These are phyloP conservation scores for Inga leiocalycina DNA, from an alignment of 306 rosid species.

Conservation along the genomic window DNA sequence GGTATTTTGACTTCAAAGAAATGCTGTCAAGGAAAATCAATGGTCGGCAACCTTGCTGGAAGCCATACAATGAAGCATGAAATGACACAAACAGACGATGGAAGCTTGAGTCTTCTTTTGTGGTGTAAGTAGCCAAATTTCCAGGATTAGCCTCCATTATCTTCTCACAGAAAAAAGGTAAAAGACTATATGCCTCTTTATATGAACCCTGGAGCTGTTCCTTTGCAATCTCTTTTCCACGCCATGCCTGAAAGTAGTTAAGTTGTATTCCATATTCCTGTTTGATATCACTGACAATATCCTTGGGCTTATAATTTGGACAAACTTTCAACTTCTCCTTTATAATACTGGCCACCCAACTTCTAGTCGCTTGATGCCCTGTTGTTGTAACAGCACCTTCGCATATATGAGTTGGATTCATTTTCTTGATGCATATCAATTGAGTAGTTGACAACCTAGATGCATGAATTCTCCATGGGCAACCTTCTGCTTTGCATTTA, in stretches of 20 bases:
- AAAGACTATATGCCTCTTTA: constrained; percentile 87
- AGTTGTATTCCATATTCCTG: constrained; percentile 94
- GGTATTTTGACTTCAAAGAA: constrained; percentile 86
- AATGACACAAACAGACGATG: constrained; percentile 92
- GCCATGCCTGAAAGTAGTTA: constrained; percentile 99
- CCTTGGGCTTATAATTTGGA: constrained; percentile 96
- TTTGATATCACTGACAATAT: constrained; percentile 91
- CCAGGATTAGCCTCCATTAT: constrained; percentile 95
- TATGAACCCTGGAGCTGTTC: constrained; percentile 99
- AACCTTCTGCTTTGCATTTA: constrained; percentile 97
- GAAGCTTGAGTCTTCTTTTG: constrained; percentile 93
- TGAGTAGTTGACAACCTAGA: constrained; percentile 93
- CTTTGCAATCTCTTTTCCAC: constrained; percentile 98
- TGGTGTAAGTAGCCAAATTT: constrained; percentile 80
- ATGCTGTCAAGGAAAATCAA: constrained; percentile 87
- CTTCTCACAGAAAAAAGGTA: constrained; percentile 82
- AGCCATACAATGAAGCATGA: constrained; percentile 85
- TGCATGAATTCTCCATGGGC: constrained; percentile 99
- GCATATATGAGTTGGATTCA: constrained; percentile 82
- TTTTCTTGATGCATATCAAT: constrained; percentile 94
- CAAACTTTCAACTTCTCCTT: constrained; percentile 84
- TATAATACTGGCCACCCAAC: constrained; percentile 97
- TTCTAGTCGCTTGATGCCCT: constrained; percentile 98
- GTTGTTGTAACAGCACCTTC: constrained; percentile 87
- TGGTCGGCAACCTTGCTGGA: constrained; percentile 97